Conservation (phyloP, 1,284 basidiomycete species). For the Coriolopsis trogii region DNA sequence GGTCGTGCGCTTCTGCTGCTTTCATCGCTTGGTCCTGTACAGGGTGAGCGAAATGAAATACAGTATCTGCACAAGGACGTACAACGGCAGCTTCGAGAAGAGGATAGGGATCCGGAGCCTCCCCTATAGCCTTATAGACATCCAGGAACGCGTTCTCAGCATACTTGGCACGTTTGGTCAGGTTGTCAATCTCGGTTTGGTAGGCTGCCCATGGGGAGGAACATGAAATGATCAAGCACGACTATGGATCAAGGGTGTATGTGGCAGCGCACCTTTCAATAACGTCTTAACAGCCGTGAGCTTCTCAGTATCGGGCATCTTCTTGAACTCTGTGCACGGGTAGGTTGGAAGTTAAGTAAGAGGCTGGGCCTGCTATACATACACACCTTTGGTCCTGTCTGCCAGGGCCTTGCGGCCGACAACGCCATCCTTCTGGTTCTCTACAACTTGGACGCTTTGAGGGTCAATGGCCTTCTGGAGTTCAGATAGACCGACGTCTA, state of each 20-base stretch:
- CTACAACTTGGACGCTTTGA: constrained; percentile 93
- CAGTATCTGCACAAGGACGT: constrained; percentile 32
- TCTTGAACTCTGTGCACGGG: constrained; percentile 94
- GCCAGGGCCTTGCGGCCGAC: constrained; percentile 92
- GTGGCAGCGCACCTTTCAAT: constrained; percentile 66
- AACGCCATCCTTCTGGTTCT: constrained; percentile 95
- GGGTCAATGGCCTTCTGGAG: constrained; percentile 91
- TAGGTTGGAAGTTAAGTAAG: too few species aligned
- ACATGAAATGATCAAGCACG: too few species aligned
- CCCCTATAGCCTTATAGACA: constrained; percentile 91
- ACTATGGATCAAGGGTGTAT: too few species aligned
- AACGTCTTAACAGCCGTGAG: constrained; percentile 83
- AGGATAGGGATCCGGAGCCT: constrained; percentile 96
- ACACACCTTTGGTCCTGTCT: constrained; percentile 88
- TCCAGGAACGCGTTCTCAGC: constrained; percentile 94
- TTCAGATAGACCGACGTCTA: constrained; percentile 87
- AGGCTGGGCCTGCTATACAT: neutral
- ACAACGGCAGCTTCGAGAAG: constrained; percentile 92
- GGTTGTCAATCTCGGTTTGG: constrained; percentile 93
- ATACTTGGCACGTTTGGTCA: constrained; percentile 89
- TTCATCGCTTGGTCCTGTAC: constrained; percentile 86
- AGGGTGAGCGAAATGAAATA: neutral
- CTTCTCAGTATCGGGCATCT: constrained; percentile 87
- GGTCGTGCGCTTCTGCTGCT: constrained; percentile 76
- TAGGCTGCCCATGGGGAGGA: constrained; percentile 61